Percentiles rank a stretch among this genome's conserved stretches.
Evolutionary conservation across 2,329 filamentous ascomycete genomes (phyloP).

Genomic region (Cladophialophora psammophila): DNA sequence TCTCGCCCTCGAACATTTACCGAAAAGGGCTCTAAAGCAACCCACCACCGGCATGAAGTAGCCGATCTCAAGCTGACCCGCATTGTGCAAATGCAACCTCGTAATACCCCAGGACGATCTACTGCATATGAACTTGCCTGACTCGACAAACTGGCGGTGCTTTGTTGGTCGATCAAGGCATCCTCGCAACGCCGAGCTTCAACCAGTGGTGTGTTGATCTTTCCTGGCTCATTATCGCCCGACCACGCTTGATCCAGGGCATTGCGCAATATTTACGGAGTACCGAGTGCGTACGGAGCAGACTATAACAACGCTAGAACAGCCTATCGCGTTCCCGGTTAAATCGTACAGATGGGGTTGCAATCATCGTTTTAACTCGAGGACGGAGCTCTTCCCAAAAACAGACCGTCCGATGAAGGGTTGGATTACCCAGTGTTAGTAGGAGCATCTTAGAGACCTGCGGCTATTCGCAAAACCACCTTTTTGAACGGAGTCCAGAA

Average conservation of each 20-base stretch:
- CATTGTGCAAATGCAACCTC: conserved; percentile 1
- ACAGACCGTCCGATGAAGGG: background rate
- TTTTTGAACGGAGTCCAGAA: background rate
- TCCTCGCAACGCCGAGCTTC: background rate
- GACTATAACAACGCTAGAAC: background rate
- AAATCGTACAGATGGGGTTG: background rate
- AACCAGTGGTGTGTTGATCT: background rate
- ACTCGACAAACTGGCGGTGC: background rate
- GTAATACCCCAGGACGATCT: background rate
- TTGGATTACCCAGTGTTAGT: background rate
- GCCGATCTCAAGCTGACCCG: background rate
- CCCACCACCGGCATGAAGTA: conserved; percentile 1
- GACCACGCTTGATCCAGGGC: background rate
- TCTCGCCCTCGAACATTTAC: background rate
- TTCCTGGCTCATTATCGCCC: background rate
- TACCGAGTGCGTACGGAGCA: too few relatives aligned
- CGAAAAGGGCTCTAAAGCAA: background rate
- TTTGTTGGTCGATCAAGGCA: background rate
- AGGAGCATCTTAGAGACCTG: background rate
- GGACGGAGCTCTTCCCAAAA: background rate
- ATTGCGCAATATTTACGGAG: conserved; percentile 1
- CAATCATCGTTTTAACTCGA: background rate
- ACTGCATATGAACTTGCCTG: background rate
- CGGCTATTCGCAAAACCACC: background rate
- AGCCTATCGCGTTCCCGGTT: background rate